Conservation (phyloP, 2,329 filamentous ascomycete genomes). For the Alternaria tenuissima region DNA sequence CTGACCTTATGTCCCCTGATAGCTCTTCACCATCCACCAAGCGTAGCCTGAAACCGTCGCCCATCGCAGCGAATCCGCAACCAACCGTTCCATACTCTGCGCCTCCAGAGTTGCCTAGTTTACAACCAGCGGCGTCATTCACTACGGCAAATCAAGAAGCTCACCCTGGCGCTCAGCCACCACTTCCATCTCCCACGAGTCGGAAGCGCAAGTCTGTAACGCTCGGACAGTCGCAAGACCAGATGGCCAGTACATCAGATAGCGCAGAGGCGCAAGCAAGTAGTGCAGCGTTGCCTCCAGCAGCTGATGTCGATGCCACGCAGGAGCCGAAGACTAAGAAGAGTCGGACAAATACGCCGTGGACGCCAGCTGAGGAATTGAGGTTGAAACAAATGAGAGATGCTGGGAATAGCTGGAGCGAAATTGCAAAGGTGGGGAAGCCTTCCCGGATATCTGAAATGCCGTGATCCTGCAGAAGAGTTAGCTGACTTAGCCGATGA, state of each 20-base stretch:
- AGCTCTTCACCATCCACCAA: conserved; percentile 55
- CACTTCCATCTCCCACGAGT: conserved; percentile 32
- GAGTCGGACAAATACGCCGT: conserved; percentile 97
- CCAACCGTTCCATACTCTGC: conserved; percentile 29
- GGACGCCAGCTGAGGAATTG: conserved; percentile 94
- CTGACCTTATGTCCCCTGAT: conserved; percentile 43
- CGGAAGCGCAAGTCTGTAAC: conserved; percentile 49
- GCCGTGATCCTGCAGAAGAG: neutral
- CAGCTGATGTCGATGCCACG: conserved; percentile 31
- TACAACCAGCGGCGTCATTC: conserved; percentile 40
- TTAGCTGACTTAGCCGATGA: conserved; percentile 28
- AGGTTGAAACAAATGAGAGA: conserved; percentile 94
- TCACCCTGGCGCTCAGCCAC: conserved; percentile 30
- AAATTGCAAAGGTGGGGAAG: conserved; percentile 85
- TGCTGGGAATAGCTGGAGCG: conserved; percentile 92
- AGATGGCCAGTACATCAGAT: conserved; percentile 32
- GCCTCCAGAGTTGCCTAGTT: conserved; percentile 36
- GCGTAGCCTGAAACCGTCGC: conserved; percentile 55
- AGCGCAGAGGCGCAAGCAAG: conserved; percentile 26
- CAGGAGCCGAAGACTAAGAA: conserved; percentile 73
- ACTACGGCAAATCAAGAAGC: conserved; percentile 34
- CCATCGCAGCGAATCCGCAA: conserved; percentile 47
- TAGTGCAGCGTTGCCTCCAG: conserved; percentile 35
- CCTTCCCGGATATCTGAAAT: neutral
- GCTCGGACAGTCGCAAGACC: conserved; percentile 33